A percentile compares a stretch with the other conserved stretches of the same genome.
phyloP scores from a whole-genome alignment of 805 yeast genomes.

The Sugiyamaella floridensis region DNA sequence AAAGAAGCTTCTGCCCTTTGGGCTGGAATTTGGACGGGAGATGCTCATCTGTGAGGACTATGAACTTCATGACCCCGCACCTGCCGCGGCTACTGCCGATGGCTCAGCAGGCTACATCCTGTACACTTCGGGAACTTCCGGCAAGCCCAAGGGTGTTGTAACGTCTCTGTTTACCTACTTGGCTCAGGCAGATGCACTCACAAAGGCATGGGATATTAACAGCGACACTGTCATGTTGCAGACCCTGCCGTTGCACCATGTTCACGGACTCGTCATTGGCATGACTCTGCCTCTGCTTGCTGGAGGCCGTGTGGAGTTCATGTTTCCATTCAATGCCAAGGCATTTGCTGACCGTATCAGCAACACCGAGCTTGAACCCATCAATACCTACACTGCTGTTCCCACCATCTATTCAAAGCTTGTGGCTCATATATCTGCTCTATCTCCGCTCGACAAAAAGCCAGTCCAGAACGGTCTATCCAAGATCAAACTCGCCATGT shows the following conservation, averaged over 20 bases:
- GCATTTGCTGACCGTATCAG: slow-evolving; percentile 20
- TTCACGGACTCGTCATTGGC: slow-evolving; percentile 31
- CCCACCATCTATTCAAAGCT: slow-evolving; percentile 30
- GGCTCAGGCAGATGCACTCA: slow-evolving; percentile 30
- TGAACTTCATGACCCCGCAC: background rate
- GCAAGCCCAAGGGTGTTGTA: slow-evolving; percentile 32
- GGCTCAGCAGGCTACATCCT: slow-evolving; percentile 25
- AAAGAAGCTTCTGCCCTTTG: slow-evolving; percentile 20
- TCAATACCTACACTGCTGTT: slow-evolving; percentile 32
- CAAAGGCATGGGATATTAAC: slow-evolving; percentile 27
- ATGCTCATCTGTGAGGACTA: slow-evolving; percentile 9
- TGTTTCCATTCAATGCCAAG: slow-evolving; percentile 27
- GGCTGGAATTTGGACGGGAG: background rate
- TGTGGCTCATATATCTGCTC: slow-evolving; percentile 16
- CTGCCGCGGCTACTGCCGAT: background rate
- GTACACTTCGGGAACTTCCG: slow-evolving; percentile 33
- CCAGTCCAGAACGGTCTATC: slow-evolving; percentile 15
- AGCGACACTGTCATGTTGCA: slow-evolving; percentile 25
- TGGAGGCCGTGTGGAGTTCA: slow-evolving; percentile 28
- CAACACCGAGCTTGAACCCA: slow-evolving; percentile 19
- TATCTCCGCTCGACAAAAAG: slow-evolving; percentile 13
- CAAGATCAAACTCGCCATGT: slow-evolving; percentile 27
- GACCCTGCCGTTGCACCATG: slow-evolving; percentile 31
- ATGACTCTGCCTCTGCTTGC: slow-evolving; percentile 27
- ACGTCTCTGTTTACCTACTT: slow-evolving; percentile 26